Conservation (phyloP, 2,329 filamentous ascomycete genomes). For the Fusarium cyanostomum region DNA sequence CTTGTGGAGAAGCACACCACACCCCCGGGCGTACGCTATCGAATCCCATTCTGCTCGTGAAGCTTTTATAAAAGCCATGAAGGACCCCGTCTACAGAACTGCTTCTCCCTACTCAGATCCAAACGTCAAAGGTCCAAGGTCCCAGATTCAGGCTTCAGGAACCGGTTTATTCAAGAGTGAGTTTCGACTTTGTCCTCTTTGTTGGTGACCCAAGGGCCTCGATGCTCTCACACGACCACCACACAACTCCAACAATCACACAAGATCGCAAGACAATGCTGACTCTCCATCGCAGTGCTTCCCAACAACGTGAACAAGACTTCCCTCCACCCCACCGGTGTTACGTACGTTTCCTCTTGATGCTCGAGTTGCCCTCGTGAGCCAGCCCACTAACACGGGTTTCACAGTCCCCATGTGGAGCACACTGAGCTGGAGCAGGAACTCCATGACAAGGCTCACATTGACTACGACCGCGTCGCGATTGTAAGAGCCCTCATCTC, state of each 20-base stretch:
- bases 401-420: slow-evolving; percentile 76
- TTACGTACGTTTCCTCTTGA: slow-evolving; percentile 73
- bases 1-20: slow-evolving; percentile 41
- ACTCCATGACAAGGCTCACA: slow-evolving; percentile 96
- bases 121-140: slow-evolving; percentile 52
- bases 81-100: slow-evolving; percentile 52
- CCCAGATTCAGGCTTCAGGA: slow-evolving; percentile 50
- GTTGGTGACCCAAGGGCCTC: slow-evolving; percentile 7
- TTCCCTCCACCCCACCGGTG: slow-evolving; percentile 87
- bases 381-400: slow-evolving; percentile 42
- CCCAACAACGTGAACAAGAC: slow-evolving; percentile 84
- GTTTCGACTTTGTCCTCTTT: slow-evolving; percentile 36
- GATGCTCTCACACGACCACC: slow-evolving; percentile 24
- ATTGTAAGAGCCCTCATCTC: slow-evolving; percentile 73
- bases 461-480: slow-evolving; percentile 97
- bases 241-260: slow-evolving; percentile 28
- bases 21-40: slow-evolving; percentile 38
- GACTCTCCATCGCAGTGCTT: slow-evolving; percentile 56
- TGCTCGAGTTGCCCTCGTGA: slow-evolving; percentile 19
- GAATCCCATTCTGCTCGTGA: slow-evolving; percentile 41
- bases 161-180: slow-evolving; percentile 55
- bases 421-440: slow-evolving; percentile 98
- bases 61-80: slow-evolving; percentile 54
- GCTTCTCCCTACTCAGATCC: slow-evolving; percentile 52
- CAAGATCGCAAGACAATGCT: slow-evolving; percentile 22